phyloP scores from a whole-genome alignment of 305 asterid genomes.

The Nicotiana rustica region DNA sequence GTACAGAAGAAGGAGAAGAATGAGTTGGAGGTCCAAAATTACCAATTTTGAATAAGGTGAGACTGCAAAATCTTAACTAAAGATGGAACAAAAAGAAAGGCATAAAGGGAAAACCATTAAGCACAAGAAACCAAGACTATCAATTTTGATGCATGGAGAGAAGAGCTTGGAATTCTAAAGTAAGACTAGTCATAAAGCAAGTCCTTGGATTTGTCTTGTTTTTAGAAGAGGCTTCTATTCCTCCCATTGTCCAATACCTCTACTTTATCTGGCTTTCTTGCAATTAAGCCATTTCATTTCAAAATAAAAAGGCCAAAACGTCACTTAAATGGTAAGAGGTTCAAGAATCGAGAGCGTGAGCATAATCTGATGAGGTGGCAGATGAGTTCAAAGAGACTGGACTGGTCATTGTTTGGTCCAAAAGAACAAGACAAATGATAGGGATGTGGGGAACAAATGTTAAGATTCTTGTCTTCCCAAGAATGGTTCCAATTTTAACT shows the following conservation, averaged over 20 bases:
- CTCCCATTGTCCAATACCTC: slow-evolving; percentile 50
- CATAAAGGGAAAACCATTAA: slow-evolving; percentile 66
- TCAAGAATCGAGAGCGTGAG: slow-evolving; percentile 31
- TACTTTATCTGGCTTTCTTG: slow-evolving; percentile 68
- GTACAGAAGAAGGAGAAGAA: neutral
- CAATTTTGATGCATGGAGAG: slow-evolving; percentile 56
- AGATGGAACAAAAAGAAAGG: slow-evolving; percentile 51
- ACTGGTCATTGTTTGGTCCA: slow-evolving; percentile 69
- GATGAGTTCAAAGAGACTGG: slow-evolving; percentile 36
- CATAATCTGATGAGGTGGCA: slow-evolving; percentile 46
- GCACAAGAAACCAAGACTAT: slow-evolving; percentile 70
- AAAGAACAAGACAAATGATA: slow-evolving; percentile 60
- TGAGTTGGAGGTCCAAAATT: slow-evolving; percentile 4
- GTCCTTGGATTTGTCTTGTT: slow-evolving; percentile 47
- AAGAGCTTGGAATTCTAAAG: slow-evolving; percentile 72
- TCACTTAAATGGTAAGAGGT: slow-evolving; percentile 22
- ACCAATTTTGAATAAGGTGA: slow-evolving; percentile 42
- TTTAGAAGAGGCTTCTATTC: slow-evolving; percentile 39
- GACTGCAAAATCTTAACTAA: neutral
- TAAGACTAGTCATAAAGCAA: slow-evolving; percentile 58
- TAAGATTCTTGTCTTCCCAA: slow-evolving; percentile 79
- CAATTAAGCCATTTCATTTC: neutral
- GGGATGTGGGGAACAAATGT: slow-evolving; percentile 51
- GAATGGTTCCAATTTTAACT: slow-evolving; percentile 54
- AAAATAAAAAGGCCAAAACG: too few species aligned